A percentile compares a stretch with the other conserved stretches of the same genome.
These are phyloP conservation scores for Tricholoma furcatifolium DNA, from an alignment of 768 basidiomycete species.

Conservation along the genomic window DNA sequence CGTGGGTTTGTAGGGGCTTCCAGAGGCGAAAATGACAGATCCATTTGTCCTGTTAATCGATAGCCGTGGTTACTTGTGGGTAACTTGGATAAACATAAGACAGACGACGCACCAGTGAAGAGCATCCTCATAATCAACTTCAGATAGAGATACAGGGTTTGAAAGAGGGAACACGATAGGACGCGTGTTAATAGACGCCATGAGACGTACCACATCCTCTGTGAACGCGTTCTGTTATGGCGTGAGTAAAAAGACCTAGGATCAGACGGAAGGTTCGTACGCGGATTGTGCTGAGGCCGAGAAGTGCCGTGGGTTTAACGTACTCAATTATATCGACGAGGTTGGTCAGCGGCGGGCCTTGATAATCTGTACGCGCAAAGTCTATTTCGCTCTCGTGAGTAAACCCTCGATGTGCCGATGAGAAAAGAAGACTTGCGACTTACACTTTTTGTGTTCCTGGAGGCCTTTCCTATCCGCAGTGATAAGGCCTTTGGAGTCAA, in stretches of 20 bases:
- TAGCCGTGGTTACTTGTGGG: not conserved
- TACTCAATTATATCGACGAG: conserved; percentile 66
- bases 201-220: conserved; percentile 57
- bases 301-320: conserved; percentile 75
- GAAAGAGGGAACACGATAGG: conserved; percentile 86
- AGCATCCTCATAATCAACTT: conserved; percentile 61
- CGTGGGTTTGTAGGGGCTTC: conserved; percentile 63
- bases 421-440: conserved; percentile 7
- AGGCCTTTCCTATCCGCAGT: conserved; percentile 65
- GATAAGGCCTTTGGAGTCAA: conserved; percentile 77
- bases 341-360: conserved; percentile 58
- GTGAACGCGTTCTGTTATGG: conserved; percentile 57
- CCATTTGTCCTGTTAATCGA: conserved; percentile 54
- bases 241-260: conserved; percentile 15
- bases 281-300: conserved; percentile 66
- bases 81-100: not conserved
- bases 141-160: conserved; percentile 64
- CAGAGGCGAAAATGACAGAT: conserved; percentile 67
- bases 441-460: conserved; percentile 74
- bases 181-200: conserved; percentile 61
- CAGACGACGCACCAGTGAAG: conserved; percentile 44
- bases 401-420: conserved; percentile 19
- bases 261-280: conserved; percentile 22
- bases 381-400: conserved; percentile 45
- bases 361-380: conserved; percentile 71